phyloP scores from a whole-genome alignment of 2,329 filamentous ascomycete species.

The Chaetomiaceae sp. region DNA sequence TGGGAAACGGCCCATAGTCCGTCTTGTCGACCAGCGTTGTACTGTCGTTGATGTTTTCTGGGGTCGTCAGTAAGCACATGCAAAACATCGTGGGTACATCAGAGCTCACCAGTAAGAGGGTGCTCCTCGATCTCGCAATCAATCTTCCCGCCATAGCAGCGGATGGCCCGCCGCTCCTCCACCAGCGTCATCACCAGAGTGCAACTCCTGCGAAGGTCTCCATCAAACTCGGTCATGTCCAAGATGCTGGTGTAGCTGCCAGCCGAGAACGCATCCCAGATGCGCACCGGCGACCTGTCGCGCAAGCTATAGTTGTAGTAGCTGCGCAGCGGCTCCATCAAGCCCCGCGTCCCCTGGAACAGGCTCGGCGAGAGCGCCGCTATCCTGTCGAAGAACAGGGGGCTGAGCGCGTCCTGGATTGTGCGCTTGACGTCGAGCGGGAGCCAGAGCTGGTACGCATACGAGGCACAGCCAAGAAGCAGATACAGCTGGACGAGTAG shows the following conservation, averaged over 20 bases:
- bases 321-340: constrained; percentile 38
- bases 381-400: constrained; percentile 50
- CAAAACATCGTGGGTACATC: neutral
- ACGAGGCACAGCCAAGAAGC: constrained; percentile 43
- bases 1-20: constrained; percentile 48
- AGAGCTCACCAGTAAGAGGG: constrained; percentile 40
- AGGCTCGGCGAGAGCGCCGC: constrained; percentile 44
- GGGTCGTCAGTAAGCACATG: neutral
- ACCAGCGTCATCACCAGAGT: constrained; percentile 47
- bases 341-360: constrained; percentile 32
- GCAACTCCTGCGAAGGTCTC: constrained; percentile 42
- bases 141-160: constrained; percentile 37
- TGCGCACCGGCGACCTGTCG: constrained; percentile 32
- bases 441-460: constrained; percentile 44
- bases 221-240: constrained; percentile 40
- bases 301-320: constrained; percentile 42
- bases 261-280: constrained; percentile 44
- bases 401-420: constrained; percentile 50
- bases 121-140: constrained; percentile 37
- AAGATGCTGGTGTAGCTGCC: constrained; percentile 47
- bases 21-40: constrained; percentile 38
- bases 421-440: constrained; percentile 50
- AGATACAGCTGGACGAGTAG: constrained; percentile 48
- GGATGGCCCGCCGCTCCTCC: constrained; percentile 43
- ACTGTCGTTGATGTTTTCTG: constrained; percentile 38